phyloP scores from a whole-genome alignment of 306 rosid genomes.

The Morella rubra region DNA sequence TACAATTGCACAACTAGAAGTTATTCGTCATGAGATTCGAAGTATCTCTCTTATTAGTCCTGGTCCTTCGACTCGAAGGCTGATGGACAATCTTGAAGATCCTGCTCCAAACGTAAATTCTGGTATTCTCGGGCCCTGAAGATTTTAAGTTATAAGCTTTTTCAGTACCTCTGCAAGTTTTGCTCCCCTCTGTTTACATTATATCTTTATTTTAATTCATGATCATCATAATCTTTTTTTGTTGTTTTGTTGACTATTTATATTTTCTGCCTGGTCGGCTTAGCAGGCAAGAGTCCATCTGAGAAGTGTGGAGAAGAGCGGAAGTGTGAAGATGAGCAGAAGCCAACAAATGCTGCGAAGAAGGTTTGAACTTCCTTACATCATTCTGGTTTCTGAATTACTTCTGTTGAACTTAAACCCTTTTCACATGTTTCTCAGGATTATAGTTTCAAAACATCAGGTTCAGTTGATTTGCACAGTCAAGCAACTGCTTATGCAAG shows the following conservation, averaged over 20 bases:
- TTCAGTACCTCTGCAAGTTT: not conserved
- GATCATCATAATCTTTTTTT: not conserved
- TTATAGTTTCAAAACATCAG: conserved; percentile 28
- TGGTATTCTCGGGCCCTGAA: conserved; percentile 14
- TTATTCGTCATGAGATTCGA: conserved; percentile 80
- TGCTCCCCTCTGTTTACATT: conserved; percentile 5
- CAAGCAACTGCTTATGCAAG: conserved; percentile 70
- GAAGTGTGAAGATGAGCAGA: conserved; percentile 26
- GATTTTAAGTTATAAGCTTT: not conserved
- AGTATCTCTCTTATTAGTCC: conserved; percentile 63
- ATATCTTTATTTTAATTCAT: not conserved
- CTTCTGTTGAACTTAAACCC: not conserved
- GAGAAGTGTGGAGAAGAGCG: conserved; percentile 23
- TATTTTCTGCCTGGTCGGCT: too few relatives aligned
- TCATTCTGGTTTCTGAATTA: not conserved
- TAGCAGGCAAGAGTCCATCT: conserved; percentile 9
- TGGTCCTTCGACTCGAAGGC: conserved; percentile 62
- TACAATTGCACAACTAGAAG: conserved; percentile 75
- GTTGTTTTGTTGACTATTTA: too few relatives aligned
- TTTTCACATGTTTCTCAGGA: conserved; percentile 35
- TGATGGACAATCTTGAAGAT: conserved; percentile 48
- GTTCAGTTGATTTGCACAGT: conserved; percentile 52
- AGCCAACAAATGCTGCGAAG: conserved; percentile 13
- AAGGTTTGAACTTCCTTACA: conserved; percentile 38
- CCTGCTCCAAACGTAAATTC: not conserved